These are phyloP conservation scores for Huntiella decipiens DNA, from an alignment of 2,329 filamentous ascomycete species.

Conservation along the genomic window DNA sequence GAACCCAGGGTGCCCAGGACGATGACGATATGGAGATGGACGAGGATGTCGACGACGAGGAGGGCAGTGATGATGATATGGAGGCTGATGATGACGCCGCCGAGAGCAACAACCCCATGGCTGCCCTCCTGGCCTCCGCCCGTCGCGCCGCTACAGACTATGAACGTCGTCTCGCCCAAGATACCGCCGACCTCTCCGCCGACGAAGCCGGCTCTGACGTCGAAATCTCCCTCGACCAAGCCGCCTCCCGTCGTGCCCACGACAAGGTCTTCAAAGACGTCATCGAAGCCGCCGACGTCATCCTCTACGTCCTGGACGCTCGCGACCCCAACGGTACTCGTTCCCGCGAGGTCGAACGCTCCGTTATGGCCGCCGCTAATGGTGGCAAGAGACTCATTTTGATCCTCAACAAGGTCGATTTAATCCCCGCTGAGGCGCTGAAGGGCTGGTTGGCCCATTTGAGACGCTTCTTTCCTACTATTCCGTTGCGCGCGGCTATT, in stretches of 20 bases:
- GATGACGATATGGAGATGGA: slow-evolving; percentile 29
- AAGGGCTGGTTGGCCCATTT: slow-evolving; percentile 72
- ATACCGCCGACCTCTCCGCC: slow-evolving; percentile 35
- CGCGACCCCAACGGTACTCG: slow-evolving; percentile 80
- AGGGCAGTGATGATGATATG: slow-evolving; percentile 30
- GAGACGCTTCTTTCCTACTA: slow-evolving; percentile 74
- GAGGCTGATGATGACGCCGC: slow-evolving; percentile 39
- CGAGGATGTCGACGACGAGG: slow-evolving; percentile 30
- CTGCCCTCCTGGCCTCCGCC: slow-evolving; percentile 72
- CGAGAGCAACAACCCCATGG: slow-evolving; percentile 70
- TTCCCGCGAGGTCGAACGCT: slow-evolving; percentile 76
- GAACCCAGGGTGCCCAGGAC: slow-evolving; percentile 29
- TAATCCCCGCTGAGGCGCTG: slow-evolving; percentile 64
- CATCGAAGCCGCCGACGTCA: slow-evolving; percentile 70
- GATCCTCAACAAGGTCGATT: slow-evolving; percentile 87
- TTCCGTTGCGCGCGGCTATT: slow-evolving; percentile 70
- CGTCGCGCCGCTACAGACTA: slow-evolving; percentile 59
- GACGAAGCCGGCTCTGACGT: slow-evolving; percentile 36
- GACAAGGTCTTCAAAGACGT: slow-evolving; percentile 95
- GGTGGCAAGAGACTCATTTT: slow-evolving; percentile 78
- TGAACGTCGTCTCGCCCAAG: slow-evolving; percentile 43
- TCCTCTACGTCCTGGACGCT: slow-evolving; percentile 84
- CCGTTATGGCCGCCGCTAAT: slow-evolving; percentile 71
- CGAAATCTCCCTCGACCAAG: slow-evolving; percentile 31
- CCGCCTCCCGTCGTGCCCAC: slow-evolving; percentile 64